Evolutionary conservation across 2,329 filamentous ascomycete species (phyloP), one percentile per base, ranked within the genome.

Genomic region (Fusarium sp.): DNA sequence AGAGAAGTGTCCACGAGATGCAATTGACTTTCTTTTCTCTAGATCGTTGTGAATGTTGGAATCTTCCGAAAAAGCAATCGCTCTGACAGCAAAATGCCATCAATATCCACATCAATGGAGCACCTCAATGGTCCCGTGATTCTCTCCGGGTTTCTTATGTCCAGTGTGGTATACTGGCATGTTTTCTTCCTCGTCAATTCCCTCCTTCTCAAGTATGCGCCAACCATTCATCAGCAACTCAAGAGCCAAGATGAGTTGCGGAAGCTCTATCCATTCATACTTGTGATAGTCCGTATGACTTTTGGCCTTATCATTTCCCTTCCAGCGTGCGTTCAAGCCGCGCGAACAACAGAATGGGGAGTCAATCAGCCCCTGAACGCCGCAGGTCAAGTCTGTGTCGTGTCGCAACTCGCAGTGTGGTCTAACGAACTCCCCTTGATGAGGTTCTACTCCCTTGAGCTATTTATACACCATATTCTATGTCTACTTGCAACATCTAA

Each of bases 301-400:
- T 72, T 79, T 47, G 74, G 77, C 27, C 60, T 77, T 31, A 48
- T 67, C 37, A n/a, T 72, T 18, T 63, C 62, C 5, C 50, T 66
- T 14, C 73, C 65, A 11, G 65, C 59, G 1, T 75, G 69, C 40
- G 8, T 66, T 8, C 36, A 65, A 14, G 73, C 71, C 8, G 64
- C 56, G 6, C 18, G 41, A 13, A 72, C 63, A 3, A 73, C 73
- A 8, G 54, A 65, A 1, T 74, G 66, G 70, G 71, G 71, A 6
- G 52, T 68, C 15, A 46, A 62, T 13, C 59, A 71, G 6, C 56
- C 56, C 39, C 46, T 74, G 29, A 70, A 60, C n/a, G 43, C 35
- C 5, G 51, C 65, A 1, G 73, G 73, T 3, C 47, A 71, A 25
- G 40, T 75, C 23, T 75, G 73, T 29, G 39, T 74, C 3, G 71